A percentile compares a stretch with the other conserved stretches of the same genome.
Evolutionary conservation across 306 rosid species (phyloP).

Genomic region (Trifolium dubium): DNA sequence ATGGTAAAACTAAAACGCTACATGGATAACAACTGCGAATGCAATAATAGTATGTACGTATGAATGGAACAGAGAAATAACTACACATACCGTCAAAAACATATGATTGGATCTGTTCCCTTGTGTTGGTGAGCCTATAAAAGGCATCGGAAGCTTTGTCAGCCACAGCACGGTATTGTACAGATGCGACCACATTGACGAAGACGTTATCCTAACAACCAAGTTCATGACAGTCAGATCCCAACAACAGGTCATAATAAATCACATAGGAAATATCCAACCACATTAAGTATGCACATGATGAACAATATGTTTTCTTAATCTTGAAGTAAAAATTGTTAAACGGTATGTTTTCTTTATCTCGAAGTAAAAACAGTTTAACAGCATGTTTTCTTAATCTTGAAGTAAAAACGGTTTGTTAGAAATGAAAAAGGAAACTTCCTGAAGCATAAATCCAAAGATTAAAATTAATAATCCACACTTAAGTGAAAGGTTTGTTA

Average conservation of each 20-base stretch:
- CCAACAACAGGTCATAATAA: conserved; percentile 24
- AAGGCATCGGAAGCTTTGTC: conserved; percentile 71
- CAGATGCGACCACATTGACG: conserved; percentile 69
- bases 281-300: background rate
- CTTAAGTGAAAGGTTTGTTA: background rate
- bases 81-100: conserved; percentile 67
- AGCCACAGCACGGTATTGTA: conserved; percentile 68
- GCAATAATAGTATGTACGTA: background rate
- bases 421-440: conserved; percentile 24
- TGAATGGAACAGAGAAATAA: conserved; percentile 18
- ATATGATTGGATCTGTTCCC: conserved; percentile 71
- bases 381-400: conserved; percentile 1
- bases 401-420: conserved; percentile 29
- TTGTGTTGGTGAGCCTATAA: conserved; percentile 71
- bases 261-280: conserved; percentile 18
- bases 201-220: conserved; percentile 69
- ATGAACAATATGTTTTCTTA: background rate
- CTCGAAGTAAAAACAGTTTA: background rate
- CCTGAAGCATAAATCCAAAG: conserved; percentile 29
- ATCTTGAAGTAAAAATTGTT: background rate
- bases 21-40: background rate
- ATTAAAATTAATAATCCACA: conserved; percentile 11
- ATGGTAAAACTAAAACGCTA: background rate
- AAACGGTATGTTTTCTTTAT: background rate
- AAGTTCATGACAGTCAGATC: conserved; percentile 35